Evolutionary conservation across 805 yeast genomes (phyloP), one percentile per base, ranked within the genome.

Genomic region (Candida peoriensis): DNA sequence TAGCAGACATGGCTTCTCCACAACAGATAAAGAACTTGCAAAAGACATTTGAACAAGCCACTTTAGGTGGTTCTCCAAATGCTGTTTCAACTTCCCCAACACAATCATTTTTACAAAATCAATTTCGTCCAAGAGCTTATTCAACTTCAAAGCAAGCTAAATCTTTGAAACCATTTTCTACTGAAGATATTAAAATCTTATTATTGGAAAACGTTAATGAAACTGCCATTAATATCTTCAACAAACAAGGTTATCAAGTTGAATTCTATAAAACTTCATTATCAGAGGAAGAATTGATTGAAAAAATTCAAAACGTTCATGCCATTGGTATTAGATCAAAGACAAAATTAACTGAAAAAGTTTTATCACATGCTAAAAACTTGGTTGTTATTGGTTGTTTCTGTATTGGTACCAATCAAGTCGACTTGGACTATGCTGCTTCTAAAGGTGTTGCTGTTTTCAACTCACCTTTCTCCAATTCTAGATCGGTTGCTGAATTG

Each of bases 321-420:
- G 98, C 96, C 41, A 79, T 93, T 57, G 98, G 98, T 64, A 89
- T 93, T 57, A 85, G 98, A 70, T 93, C 97, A 41, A 93, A 93
- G 72, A 93, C 98, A 33, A 84, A 79, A 62, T 71, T 93, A 56
- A 85, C 88, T 26, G 81, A 76, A 48, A 78, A 77, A 34, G 78
- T 93, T 20, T 70, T 93, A 52, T 70, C 76, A 45, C 85, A 84
- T 52, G 98, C 98, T 38, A 82, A 80, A 60, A 86, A 90, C 68
- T 72, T 93, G 63, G 84, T 84, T 19, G 89, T 77, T 21, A 70
- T 93, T 63, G 98, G 98, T 38, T 93, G 98, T 70, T 93, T 93
- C 83, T 93, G 98, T 74, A 93, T 93, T 50, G 98, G 98, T 55
- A 93, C 97, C 42, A 93, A 93, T 69, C 98, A 93, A 68, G 98